Conservation (phyloP, 768 basidiomycete genomes). For the Boletus pseudopeckii region DNA sequence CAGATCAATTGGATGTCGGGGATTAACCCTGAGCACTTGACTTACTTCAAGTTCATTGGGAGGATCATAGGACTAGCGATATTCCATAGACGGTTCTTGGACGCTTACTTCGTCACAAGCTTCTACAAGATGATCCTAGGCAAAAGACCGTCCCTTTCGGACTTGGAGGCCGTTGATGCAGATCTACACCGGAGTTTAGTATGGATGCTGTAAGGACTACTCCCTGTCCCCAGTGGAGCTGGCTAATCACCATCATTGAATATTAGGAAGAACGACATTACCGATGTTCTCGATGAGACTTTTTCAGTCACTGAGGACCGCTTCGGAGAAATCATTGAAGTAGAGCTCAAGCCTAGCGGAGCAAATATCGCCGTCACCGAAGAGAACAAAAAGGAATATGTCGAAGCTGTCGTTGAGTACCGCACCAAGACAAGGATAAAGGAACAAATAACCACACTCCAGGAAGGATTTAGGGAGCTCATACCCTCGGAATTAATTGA, state of each 20-base stretch:
- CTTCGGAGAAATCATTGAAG: slow-evolving; percentile 67
- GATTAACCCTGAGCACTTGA: slow-evolving; percentile 73
- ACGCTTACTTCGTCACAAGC: slow-evolving; percentile 75
- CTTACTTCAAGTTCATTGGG: slow-evolving; percentile 82
- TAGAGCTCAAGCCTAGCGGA: slow-evolving; percentile 65
- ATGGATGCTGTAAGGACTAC: slow-evolving; percentile 66
- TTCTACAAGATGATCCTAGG: slow-evolving; percentile 77
- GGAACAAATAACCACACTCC: slow-evolving; percentile 82
- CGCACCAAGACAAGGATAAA: slow-evolving; percentile 78
- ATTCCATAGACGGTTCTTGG: slow-evolving; percentile 75
- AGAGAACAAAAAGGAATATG: slow-evolving; percentile 76
- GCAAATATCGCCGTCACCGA: slow-evolving; percentile 62
- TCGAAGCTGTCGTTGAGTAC: slow-evolving; percentile 75
- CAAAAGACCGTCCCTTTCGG: slow-evolving; percentile 56
- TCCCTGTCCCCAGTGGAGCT: background rate
- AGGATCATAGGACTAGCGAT: slow-evolving; percentile 70
- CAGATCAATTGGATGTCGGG: slow-evolving; percentile 77
- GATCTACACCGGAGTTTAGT: slow-evolving; percentile 65
- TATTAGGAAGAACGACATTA: slow-evolving; percentile 69
- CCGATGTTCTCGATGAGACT: slow-evolving; percentile 68
- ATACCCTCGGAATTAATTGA: slow-evolving; percentile 80
- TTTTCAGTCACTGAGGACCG: slow-evolving; percentile 71
- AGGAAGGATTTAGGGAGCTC: slow-evolving; percentile 81
- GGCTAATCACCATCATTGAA: slow-evolving; percentile 1
- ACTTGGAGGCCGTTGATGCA: slow-evolving; percentile 68